A percentile compares a stretch with the other conserved stretches of the same genome.
phyloP scores from a whole-genome alignment of 805 yeast species.

The Zygotorulaspora florentina region DNA sequence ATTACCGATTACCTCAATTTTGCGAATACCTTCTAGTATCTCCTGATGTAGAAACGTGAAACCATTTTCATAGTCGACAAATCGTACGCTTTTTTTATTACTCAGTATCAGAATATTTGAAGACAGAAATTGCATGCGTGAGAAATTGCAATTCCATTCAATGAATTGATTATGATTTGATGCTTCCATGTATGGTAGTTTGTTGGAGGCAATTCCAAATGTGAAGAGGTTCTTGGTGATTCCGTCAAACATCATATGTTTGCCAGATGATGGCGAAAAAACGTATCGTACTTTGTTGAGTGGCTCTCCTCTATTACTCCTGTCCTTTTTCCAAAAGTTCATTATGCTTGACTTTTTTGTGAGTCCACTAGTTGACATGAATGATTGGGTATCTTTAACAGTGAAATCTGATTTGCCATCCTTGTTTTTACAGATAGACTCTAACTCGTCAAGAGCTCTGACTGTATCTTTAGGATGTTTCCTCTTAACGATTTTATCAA shows the following conservation, averaged over 20 bases:
- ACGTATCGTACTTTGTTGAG: conserved; percentile 12
- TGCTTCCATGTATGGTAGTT: conserved; percentile 14
- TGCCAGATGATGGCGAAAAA: conserved; percentile 13
- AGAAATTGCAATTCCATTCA: conserved; percentile 19
- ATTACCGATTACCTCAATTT: conserved; percentile 14
- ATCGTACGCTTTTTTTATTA: conserved; percentile 15
- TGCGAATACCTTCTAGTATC: conserved; percentile 24
- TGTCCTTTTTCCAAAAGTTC: conserved; percentile 19
- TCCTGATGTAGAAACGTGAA: conserved; percentile 23
- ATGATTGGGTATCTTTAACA: conserved; percentile 9
- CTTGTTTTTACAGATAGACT: conserved; percentile 2
- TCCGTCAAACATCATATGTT: conserved; percentile 23
- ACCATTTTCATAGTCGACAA: conserved; percentile 30
- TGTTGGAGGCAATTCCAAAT: conserved; percentile 8
- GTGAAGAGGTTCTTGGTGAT: conserved; percentile 16
- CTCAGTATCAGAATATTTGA: conserved; percentile 21
- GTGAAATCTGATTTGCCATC: not conserved
- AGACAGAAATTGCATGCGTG: conserved; percentile 18
- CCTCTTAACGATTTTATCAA: conserved; percentile 22
- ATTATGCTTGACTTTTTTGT: conserved; percentile 21
- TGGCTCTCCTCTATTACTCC: not conserved
- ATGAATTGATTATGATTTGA: conserved; percentile 18
- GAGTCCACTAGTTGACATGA: conserved; percentile 10
- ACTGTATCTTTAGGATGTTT: conserved; percentile 23
- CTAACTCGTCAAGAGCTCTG: conserved; percentile 19